These are phyloP conservation scores for Schizophyllum amplum DNA, from an alignment of 1,284 basidiomycete species.

Conservation along the genomic window DNA sequence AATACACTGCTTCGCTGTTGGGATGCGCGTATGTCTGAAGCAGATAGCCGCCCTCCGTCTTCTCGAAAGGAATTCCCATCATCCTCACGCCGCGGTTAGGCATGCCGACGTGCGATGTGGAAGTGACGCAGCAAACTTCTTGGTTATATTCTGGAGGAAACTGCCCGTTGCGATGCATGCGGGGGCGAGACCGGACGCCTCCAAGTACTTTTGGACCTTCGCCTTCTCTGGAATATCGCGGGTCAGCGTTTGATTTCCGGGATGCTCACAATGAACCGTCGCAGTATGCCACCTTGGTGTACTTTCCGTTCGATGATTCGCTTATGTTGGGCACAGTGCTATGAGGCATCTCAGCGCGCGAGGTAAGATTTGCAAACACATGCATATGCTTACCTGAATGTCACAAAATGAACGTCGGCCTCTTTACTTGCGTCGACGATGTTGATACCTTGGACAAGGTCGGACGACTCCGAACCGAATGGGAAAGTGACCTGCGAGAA, in stretches of 20 bases:
- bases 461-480: conserved; percentile 9
- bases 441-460: conserved; percentile 27
- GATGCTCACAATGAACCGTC: conserved; percentile 9
- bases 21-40: conserved; percentile 1
- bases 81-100: not conserved
- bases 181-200: conserved; percentile 16
- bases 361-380: conserved; percentile 4
- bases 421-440: conserved; percentile 27
- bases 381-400: conserved; percentile 19
- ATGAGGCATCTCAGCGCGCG: not conserved
- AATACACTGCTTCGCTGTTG: not conserved
- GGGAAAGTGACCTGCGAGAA: conserved; percentile 15
- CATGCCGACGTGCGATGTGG: too few relatives aligned
- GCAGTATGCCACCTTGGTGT: not conserved
- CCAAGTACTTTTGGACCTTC: conserved; percentile 20
- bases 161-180: conserved; percentile 20
- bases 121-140: conserved; percentile 3
- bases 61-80: conserved; percentile 2
- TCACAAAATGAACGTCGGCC: conserved; percentile 19
- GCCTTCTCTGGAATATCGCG: conserved; percentile 8
- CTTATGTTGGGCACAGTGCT: conserved; percentile 2
- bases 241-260: not conserved
- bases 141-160: conserved; percentile 14
- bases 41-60: conserved; percentile 4
- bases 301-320: conserved; percentile 4